phyloP scores from a whole-genome alignment of 768 basidiomycete genomes.

The Amanita inopinata region DNA sequence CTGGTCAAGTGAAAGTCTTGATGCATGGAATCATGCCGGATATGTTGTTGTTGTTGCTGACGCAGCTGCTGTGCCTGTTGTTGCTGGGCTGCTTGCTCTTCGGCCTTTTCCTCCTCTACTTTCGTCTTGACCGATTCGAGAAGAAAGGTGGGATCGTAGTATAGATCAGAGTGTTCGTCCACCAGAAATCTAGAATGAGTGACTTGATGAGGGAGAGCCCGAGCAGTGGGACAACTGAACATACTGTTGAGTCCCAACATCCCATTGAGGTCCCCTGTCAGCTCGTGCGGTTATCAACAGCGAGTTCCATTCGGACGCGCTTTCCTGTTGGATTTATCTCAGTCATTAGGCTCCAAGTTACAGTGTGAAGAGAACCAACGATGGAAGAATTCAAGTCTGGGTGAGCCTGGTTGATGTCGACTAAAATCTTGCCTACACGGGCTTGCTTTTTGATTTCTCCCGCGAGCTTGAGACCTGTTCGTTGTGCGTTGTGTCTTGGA shows the following conservation, averaged over 20 bases:
- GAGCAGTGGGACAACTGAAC: slow-evolving; percentile 18
- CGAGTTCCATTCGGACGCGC: slow-evolving; percentile 83
- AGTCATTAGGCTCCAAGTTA: not conserved
- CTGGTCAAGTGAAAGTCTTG: slow-evolving; percentile 21
- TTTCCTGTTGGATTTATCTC: slow-evolving; percentile 45
- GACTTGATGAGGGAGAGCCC: not conserved
- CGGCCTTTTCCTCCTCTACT: slow-evolving; percentile 31
- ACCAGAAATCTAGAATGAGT: slow-evolving; percentile 52
- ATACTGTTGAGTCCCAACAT: slow-evolving; percentile 78
- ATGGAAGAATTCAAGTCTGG: slow-evolving; percentile 58
- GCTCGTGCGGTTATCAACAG: slow-evolving; percentile 69
- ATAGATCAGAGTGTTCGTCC: slow-evolving; percentile 61
- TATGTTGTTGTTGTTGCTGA: slow-evolving; percentile 19
- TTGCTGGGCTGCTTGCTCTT: slow-evolving; percentile 25
- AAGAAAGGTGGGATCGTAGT: slow-evolving; percentile 61
- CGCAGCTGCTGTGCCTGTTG: slow-evolving; percentile 20
- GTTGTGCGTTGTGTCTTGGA: slow-evolving; percentile 68
- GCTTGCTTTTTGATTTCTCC: slow-evolving; percentile 50
- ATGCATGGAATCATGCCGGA: slow-evolving; percentile 23
- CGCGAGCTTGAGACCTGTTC: slow-evolving; percentile 53
- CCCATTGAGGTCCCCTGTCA: slow-evolving; percentile 81
- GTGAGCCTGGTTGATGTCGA: slow-evolving; percentile 55
- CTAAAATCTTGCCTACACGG: slow-evolving; percentile 34
- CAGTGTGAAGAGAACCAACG: slow-evolving; percentile 31
- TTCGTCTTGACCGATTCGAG: slow-evolving; percentile 41